Conservation (phyloP, 2,329 filamentous ascomycete species). For the Diaporthe vexans region DNA sequence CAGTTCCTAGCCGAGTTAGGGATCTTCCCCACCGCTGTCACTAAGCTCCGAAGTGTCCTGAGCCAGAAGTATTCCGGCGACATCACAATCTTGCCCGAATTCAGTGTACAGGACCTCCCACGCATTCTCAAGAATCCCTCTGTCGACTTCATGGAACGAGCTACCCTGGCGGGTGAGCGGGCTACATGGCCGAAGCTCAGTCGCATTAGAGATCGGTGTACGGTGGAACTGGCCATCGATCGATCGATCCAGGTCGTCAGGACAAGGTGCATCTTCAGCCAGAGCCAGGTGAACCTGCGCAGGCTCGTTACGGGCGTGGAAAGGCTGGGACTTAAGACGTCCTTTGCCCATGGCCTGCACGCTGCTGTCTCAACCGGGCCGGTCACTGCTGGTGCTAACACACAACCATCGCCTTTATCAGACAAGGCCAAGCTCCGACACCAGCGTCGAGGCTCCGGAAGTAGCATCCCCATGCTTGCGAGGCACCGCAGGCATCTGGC, state of each 20-base stretch:
- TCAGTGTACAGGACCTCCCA: constrained; percentile 80
- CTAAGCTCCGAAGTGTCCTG: constrained; percentile 84
- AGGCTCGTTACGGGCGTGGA: constrained; percentile 56
- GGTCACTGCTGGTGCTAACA: constrained; percentile 32
- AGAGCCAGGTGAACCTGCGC: constrained; percentile 73
- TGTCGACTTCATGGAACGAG: constrained; percentile 85
- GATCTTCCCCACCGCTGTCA: constrained; percentile 82
- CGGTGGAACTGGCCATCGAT: constrained; percentile 89
- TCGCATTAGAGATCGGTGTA: constrained; percentile 87
- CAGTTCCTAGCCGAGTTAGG: constrained; percentile 85
- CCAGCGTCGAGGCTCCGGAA: constrained; percentile 64
- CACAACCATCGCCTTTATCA: constrained; percentile 10
- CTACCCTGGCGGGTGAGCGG: constrained; percentile 82
- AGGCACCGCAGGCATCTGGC: constrained; percentile 53
- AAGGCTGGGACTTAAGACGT: constrained; percentile 44
- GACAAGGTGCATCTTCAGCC: constrained; percentile 77
- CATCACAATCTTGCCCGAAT: constrained; percentile 91
- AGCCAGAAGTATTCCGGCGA: constrained; percentile 95
- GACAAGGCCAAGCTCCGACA: constrained; percentile 36
- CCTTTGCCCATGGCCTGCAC: constrained; percentile 36
- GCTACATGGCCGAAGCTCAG: constrained; percentile 94
- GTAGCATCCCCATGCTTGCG: constrained; percentile 59
- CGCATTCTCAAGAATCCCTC: constrained; percentile 87
- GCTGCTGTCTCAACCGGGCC: constrained; percentile 42
- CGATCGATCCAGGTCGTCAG: constrained; percentile 78